These are phyloP conservation scores for Lodderomyces orthopsilosis DNA, from an alignment of 1,139 yeast species.

Conservation along the genomic window DNA sequence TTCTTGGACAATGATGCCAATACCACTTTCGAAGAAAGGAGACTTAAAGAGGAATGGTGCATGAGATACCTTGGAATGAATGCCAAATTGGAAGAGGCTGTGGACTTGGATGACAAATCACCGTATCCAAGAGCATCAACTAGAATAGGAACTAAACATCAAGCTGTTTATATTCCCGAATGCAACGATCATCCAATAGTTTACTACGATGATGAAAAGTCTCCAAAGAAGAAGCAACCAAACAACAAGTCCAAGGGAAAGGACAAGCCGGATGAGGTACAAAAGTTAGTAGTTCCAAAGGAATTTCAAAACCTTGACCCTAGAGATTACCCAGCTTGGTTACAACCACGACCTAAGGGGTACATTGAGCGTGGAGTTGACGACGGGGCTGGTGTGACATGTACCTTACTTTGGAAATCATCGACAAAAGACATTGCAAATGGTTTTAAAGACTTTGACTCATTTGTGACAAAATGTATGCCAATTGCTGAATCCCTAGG, in stretches of 20 bases:
- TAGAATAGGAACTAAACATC: slow-evolving; percentile 72
- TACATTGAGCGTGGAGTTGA: slow-evolving; percentile 86
- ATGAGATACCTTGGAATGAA: slow-evolving; percentile 79
- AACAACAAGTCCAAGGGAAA: slow-evolving; percentile 21
- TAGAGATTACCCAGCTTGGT: slow-evolving; percentile 65
- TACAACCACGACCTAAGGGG: slow-evolving; percentile 76
- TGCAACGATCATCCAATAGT: slow-evolving; percentile 60
- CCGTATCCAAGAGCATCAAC: slow-evolving; percentile 85
- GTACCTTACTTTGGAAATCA: slow-evolving; percentile 66
- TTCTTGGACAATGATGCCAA: slow-evolving; percentile 47
- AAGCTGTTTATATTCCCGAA: slow-evolving; percentile 63
- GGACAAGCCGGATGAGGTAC: slow-evolving; percentile 26
- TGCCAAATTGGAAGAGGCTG: slow-evolving; percentile 72
- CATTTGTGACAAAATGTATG: slow-evolving; percentile 53
- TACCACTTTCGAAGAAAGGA: slow-evolving; percentile 43
- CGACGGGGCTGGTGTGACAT: slow-evolving; percentile 53
- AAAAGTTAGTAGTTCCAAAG: slow-evolving; percentile 45
- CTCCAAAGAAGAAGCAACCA: slow-evolving; percentile 15
- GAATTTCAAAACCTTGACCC: slow-evolving; percentile 41
- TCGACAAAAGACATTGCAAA: slow-evolving; percentile 33
- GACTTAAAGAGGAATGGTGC: slow-evolving; percentile 70
- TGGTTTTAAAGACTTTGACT: slow-evolving; percentile 42
- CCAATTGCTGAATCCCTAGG: slow-evolving; percentile 54
- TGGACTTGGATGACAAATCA: slow-evolving; percentile 70
- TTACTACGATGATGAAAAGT: slow-evolving; percentile 54